Base-by-base conservation (phyloP, 495 filamentous ascomycete genomes). In the Penicillium canescens region DNA sequence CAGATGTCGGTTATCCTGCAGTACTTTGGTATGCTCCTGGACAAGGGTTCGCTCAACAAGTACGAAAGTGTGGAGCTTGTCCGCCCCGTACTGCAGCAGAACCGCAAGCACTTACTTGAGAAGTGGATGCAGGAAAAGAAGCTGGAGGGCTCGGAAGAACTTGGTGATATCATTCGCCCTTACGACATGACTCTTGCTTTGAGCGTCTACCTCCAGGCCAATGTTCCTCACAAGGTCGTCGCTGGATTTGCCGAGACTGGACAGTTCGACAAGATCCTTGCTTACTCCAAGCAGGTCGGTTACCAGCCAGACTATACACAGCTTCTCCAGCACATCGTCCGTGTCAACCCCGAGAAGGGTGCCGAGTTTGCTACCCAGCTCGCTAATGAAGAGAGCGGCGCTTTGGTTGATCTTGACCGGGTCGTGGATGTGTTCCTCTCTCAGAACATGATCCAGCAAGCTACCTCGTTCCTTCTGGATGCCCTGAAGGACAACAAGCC, bases 41-140 rank as follows among this genome's bases (percentile, higher is more conserved):
- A 99, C 65, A 96, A 98, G 82, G 92, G 93, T 26, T 80, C 83
- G 6, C 79, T 99, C 24, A 99, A 98, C 74, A 86, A 86, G 62
- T 85, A 93, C 54, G 94, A 99, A 72, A 95, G 92, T 54, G 77
- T 98, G 42, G 94, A 99, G 71, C 83, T 99, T 57, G 92, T 94
- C 9, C 83, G 89, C 43, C 92, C 95, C 35, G 94, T 99, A 16
- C 73, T 99, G 57, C 85, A 86, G 42, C 94, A 99, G 66, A 92
- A 90, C 64, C 85, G 94, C 42, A 98, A 98, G 77, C 91, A 97
- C 66, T 75, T 99, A 41, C 78, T 99, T 20, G 93, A 98, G 72
- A 99, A 99, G 69, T 99, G 94, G 94, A 79, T 97, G 70, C 85
- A 85, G 57, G 94, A 98, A 73, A 87, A 91, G 65, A 99, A 99